These are phyloP conservation scores for Suhomyces anneliseae DNA, from an alignment of 1,139 yeast genomes.

Conservation along the genomic window DNA sequence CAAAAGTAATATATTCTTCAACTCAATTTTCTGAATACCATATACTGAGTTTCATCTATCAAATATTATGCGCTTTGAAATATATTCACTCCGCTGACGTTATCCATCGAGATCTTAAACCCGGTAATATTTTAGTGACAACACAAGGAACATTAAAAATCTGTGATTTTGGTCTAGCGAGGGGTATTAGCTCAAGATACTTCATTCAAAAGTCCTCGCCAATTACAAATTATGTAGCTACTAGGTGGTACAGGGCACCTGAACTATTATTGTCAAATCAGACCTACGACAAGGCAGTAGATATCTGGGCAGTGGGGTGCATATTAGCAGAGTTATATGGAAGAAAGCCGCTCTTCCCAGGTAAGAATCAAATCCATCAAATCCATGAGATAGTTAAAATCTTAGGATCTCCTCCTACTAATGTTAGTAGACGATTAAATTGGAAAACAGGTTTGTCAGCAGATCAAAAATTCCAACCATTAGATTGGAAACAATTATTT, in stretches of 20 bases:
- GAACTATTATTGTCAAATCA: conserved; percentile 71
- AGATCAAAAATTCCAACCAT: conserved; percentile 36
- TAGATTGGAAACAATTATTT: conserved; percentile 51
- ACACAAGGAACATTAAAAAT: conserved; percentile 70
- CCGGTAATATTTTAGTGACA: conserved; percentile 79
- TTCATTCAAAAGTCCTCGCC: conserved; percentile 33
- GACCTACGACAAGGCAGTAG: conserved; percentile 58
- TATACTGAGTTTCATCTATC: conserved; percentile 72
- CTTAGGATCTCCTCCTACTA: conserved; percentile 59
- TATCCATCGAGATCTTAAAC: conserved; percentile 82
- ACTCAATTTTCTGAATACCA: conserved; percentile 84
- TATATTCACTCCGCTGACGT: conserved; percentile 86
- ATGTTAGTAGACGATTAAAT: conserved; percentile 28
- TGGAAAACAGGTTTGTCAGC: conserved; percentile 41
- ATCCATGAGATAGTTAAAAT: conserved; percentile 60
- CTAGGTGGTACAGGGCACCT: conserved; percentile 95
- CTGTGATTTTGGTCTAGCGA: conserved; percentile 86
- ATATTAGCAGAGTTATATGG: conserved; percentile 76
- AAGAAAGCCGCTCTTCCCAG: conserved; percentile 69
- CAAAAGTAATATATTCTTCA: conserved; percentile 72
- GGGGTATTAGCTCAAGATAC: conserved; percentile 59
- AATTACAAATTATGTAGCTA: conserved; percentile 88
- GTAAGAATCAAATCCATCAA: conserved; percentile 66
- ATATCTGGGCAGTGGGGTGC: conserved; percentile 82
- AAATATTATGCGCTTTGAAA: conserved; percentile 74